Evolutionary conservation across 1,139 yeast species (phyloP).

Genomic region (Diutina neorugosa): DNA sequence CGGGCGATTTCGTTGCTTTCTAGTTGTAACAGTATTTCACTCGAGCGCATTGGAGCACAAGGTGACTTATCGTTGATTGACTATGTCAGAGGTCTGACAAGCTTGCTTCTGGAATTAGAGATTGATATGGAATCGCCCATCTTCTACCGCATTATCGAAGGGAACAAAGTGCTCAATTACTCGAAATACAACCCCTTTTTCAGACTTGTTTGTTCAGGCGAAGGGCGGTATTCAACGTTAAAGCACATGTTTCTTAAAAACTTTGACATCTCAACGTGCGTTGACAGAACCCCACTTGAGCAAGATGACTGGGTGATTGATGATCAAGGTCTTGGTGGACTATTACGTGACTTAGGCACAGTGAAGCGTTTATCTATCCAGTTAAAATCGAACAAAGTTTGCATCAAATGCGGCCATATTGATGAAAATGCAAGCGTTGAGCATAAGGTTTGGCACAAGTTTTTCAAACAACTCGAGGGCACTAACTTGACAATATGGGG

Average conservation of each 20-base stretch:
- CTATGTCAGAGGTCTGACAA: slow-evolving; percentile 15
- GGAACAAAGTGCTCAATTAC: slow-evolving; percentile 17
- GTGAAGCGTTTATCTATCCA: neutral
- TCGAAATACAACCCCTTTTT: slow-evolving; percentile 29
- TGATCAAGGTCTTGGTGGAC: neutral
- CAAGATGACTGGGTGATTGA: slow-evolving; percentile 1
- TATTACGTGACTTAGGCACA: neutral
- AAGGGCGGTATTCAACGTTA: slow-evolving; percentile 21
- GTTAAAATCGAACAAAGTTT: neutral
- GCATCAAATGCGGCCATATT: slow-evolving; percentile 2
- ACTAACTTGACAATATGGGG: neutral
- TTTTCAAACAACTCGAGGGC: neutral
- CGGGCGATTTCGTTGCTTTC: neutral
- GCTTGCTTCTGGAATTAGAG: slow-evolving; percentile 19
- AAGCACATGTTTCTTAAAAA: slow-evolving; percentile 17
- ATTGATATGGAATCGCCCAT: slow-evolving; percentile 39
- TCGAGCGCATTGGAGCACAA: slow-evolving; percentile 26
- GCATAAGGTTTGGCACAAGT: neutral
- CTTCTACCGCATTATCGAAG: slow-evolving; percentile 20
- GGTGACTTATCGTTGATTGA: slow-evolving; percentile 40
- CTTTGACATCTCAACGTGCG: slow-evolving; percentile 16
- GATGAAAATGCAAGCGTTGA: neutral
- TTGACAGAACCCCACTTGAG: neutral
- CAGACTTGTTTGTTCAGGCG: slow-evolving; percentile 28
- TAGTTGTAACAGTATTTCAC: neutral